These are phyloP conservation scores for Eucalyptus marginata DNA, from an alignment of 345 rosid genomes.

Conservation along the genomic window DNA sequence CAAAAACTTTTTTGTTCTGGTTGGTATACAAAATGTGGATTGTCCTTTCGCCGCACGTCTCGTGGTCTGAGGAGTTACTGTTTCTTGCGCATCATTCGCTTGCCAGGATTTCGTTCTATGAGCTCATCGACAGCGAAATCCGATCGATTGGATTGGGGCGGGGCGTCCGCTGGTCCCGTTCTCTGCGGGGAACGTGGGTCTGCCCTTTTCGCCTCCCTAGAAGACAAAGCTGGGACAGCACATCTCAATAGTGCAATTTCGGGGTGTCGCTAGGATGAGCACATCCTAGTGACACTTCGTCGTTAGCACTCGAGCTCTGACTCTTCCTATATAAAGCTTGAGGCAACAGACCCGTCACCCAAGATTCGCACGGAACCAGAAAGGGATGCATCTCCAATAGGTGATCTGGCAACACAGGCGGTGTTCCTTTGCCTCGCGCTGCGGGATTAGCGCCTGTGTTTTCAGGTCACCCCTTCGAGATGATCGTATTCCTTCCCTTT, in stretches of 20 bases:
- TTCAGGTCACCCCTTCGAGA: neutral
- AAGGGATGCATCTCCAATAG: neutral
- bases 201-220: neutral
- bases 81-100: neutral
- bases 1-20: neutral
- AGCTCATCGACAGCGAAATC: neutral
- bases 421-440: too few species aligned
- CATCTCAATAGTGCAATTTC: neutral
- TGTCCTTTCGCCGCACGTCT: neutral
- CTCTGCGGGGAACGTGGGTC: neutral
- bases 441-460: neutral
- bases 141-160: neutral
- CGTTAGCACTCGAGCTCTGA: neutral
- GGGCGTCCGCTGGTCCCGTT: neutral
- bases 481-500: neutral
- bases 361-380: neutral
- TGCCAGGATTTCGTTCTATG: neutral
- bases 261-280: neutral
- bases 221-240: neutral
- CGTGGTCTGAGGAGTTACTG: neutral
- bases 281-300: neutral
- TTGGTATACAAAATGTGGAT: neutral
- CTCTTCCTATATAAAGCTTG: neutral
- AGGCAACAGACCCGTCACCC: neutral
- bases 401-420: neutral